These are phyloP conservation scores for Podosphaera leucotricha DNA, from an alignment of 2,329 filamentous ascomycete species.

Conservation along the genomic window DNA sequence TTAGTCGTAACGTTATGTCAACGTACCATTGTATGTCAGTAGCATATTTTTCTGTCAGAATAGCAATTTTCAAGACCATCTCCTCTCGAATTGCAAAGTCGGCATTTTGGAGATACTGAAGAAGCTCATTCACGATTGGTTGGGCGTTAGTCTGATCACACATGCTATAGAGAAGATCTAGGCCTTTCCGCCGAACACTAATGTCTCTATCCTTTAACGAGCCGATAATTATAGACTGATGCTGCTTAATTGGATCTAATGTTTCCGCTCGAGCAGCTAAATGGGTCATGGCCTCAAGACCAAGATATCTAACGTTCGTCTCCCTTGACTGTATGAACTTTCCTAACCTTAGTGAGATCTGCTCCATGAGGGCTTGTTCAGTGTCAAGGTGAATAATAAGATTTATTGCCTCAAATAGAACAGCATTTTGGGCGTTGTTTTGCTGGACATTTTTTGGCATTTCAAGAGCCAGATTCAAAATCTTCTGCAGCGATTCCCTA, in stretches of 20 bases:
- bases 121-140: constrained; percentile 74
- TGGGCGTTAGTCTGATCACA: constrained; percentile 89
- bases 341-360: constrained; percentile 74
- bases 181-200: constrained; percentile 81
- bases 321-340: constrained; percentile 94
- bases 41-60: constrained; percentile 93
- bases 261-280: constrained; percentile 83
- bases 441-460: constrained; percentile 97
- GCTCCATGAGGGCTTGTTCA: constrained; percentile 82
- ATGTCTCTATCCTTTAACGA: constrained; percentile 91
- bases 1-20: constrained; percentile 80
- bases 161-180: constrained; percentile 98
- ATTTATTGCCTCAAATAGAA: constrained; percentile 96
- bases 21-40: constrained; percentile 99
- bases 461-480: constrained; percentile 77
- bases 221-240: constrained; percentile 86
- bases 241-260: constrained; percentile 89
- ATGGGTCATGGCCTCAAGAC: constrained; percentile 94
- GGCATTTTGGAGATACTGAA: constrained; percentile 85
- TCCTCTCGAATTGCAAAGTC: constrained; percentile 97
- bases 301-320: constrained; percentile 90
- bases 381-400: constrained; percentile 94
- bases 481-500: constrained; percentile 71
- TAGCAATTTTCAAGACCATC: constrained; percentile 98
- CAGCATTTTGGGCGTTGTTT: constrained; percentile 95